Conservation (phyloP, 1,139 yeast species). For the Sugiyamaella sp. region DNA sequence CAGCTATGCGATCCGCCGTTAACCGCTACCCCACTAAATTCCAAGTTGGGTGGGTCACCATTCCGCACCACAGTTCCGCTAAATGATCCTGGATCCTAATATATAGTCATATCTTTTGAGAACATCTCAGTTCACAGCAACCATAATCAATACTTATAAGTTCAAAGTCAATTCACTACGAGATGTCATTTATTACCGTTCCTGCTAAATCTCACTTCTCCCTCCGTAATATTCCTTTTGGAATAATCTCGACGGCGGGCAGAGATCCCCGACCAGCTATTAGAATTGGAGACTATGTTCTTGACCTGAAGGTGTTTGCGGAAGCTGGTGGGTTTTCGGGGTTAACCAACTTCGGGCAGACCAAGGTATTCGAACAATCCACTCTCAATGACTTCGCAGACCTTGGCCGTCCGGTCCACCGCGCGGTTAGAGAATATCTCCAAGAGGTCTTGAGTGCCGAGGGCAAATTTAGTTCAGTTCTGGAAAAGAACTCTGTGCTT, state of each 20-base stretch:
- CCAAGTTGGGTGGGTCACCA: not conserved
- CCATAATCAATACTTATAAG: no score
- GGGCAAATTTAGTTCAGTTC: conserved; percentile 27
- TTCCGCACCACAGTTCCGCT: not conserved
- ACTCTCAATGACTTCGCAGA: conserved; percentile 34
- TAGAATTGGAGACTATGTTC: conserved; percentile 29
- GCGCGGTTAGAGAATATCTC: conserved; percentile 28
- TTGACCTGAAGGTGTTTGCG: conserved; percentile 30
- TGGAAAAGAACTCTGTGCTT: conserved; percentile 26
- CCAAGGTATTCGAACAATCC: conserved; percentile 22
- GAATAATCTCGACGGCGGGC: conserved; percentile 29
- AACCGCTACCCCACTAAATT: not conserved
- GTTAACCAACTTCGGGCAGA: conserved; percentile 5
- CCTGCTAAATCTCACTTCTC: conserved; percentile 30
- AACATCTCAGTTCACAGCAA: no score
- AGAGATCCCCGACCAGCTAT: conserved; percentile 29
- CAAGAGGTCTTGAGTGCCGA: conserved; percentile 28
- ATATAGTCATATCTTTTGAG: no score
- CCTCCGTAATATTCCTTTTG: conserved; percentile 32
- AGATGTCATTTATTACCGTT: conserved; percentile 17
- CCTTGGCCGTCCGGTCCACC: conserved; percentile 30
- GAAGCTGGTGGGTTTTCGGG: conserved; percentile 26
- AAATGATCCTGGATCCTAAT: no score
- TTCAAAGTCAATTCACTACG: not conserved
- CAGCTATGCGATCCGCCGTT: not conserved